These are phyloP conservation scores for Alternaria gaisen DNA, from an alignment of 2,329 filamentous ascomycete genomes.

Conservation along the genomic window DNA sequence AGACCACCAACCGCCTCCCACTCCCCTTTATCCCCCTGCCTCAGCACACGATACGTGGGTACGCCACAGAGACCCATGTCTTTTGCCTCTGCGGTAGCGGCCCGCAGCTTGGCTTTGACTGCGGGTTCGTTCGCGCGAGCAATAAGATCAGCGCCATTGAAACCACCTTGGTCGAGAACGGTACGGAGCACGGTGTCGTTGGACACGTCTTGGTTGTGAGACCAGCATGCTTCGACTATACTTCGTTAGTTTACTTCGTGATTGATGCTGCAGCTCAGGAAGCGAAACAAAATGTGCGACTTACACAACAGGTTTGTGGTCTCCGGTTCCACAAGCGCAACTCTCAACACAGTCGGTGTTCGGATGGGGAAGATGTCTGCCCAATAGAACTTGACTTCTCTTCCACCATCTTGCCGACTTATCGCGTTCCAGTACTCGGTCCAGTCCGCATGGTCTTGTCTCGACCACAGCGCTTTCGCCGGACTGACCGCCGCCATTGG, in stretches of 20 bases:
- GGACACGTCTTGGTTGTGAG: conserved; percentile 40
- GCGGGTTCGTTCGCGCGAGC: conserved; percentile 33
- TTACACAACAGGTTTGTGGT: conserved; percentile 37
- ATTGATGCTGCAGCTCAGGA: background rate
- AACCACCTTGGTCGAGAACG: conserved; percentile 40
- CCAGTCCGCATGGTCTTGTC: conserved; percentile 47
- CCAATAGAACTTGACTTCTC: conserved; percentile 42
- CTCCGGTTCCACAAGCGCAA: conserved; percentile 38
- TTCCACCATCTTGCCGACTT: conserved; percentile 37
- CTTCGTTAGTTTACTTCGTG: conserved; percentile 10
- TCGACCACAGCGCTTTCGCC: conserved; percentile 38
- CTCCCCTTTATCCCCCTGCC: conserved; percentile 10
- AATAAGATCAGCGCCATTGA: conserved; percentile 36
- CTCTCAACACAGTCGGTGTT: conserved; percentile 45
- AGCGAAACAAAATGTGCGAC: background rate
- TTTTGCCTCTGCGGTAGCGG: conserved; percentile 45
- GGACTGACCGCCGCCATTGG: conserved; percentile 35
- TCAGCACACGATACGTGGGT: conserved; percentile 44
- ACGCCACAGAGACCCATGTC: conserved; percentile 44
- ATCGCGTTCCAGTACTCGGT: conserved; percentile 45
- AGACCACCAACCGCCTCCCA: conserved; percentile 36
- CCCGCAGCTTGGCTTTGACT: conserved; percentile 36
- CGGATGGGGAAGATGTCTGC: conserved; percentile 45
- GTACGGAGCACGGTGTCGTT: conserved; percentile 34
- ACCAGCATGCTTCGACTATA: conserved; percentile 46